A percentile compares a stretch with the other conserved stretches of the same genome.
Evolutionary conservation across 768 basidiomycete genomes (phyloP).

Genomic region (Rubroboletus satanas): DNA sequence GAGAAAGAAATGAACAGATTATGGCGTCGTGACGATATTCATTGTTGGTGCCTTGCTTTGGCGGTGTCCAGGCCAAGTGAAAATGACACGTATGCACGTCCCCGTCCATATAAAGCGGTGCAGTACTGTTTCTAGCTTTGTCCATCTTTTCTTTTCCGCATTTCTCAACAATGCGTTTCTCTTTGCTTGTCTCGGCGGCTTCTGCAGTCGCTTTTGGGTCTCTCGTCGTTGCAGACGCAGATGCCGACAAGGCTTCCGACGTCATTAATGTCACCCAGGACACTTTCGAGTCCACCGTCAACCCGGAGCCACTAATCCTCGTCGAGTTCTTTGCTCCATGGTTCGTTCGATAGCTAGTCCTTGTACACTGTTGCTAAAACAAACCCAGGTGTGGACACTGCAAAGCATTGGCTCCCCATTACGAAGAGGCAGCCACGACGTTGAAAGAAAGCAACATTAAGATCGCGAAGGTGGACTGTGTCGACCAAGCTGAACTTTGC

Average conservation of each 20-base stretch:
- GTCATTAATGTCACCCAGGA: constrained; percentile 71
- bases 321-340: constrained; percentile 96
- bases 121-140: neutral
- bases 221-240: constrained; percentile 45
- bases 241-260: constrained; percentile 53
- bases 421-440: constrained; percentile 88
- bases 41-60: neutral
- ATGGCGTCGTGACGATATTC: neutral
- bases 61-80: neutral
- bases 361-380: neutral
- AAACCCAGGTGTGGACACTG: constrained; percentile 86
- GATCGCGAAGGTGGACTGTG: constrained; percentile 96
- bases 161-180: constrained; percentile 59
- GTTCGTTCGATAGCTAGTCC: constrained; percentile 34
- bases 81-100: constrained; percentile 32
- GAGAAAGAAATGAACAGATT: neutral
- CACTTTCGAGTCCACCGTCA: constrained; percentile 65
- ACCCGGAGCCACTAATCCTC: constrained; percentile 68
- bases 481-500: constrained; percentile 90
- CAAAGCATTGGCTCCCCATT: constrained; percentile 91
- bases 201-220: constrained; percentile 54
- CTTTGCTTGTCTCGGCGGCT: constrained; percentile 43
- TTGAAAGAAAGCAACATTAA: constrained; percentile 89
- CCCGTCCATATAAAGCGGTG: constrained; percentile 21
- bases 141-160: constrained; percentile 13